Evolutionary conservation across 2,329 filamentous ascomycete genomes (phyloP).

Genomic region (Dothideomycetes sp.): DNA sequence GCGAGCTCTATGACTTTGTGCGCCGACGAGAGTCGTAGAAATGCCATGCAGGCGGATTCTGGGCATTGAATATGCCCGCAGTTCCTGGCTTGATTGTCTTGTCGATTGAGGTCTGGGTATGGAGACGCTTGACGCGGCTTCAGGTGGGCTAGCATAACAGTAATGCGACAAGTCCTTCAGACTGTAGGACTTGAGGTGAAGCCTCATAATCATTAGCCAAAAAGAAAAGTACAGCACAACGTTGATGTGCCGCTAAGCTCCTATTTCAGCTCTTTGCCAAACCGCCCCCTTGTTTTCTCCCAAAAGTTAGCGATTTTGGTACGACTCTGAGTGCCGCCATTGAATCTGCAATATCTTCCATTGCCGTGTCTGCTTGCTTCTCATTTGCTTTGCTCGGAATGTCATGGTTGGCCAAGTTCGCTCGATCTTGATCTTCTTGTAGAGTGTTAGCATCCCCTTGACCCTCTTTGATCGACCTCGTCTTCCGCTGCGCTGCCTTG

Average conservation of each 20-base stretch:
- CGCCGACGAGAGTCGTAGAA: no score
- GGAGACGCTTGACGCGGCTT: no score
- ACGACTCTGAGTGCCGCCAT: slow-evolving; percentile 66
- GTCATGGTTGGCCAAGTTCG: neutral
- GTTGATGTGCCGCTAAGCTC: neutral
- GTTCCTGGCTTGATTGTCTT: no score
- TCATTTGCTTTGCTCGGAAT: neutral
- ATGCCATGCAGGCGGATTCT: no score
- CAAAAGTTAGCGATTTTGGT: slow-evolving; percentile 56
- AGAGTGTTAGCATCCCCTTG: neutral
- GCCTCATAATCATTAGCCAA: no score
- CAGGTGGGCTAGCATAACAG: no score
- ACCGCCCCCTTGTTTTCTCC: slow-evolving; percentile 42
- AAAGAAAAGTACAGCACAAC: neutral
- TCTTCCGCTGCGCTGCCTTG: neutral
- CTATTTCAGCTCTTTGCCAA: slow-evolving; percentile 36
- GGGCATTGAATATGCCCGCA: no score
- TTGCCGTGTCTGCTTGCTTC: neutral
- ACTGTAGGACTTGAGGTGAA: no score
- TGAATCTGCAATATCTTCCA: slow-evolving; percentile 53
- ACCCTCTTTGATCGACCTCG: neutral
- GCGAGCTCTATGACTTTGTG: no score
- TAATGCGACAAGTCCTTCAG: no score
- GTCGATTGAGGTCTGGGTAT: no score
- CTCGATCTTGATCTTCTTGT: neutral